Evolutionary conservation across 805 yeast genomes (phyloP), one percentile per base, ranked within the genome.

Genomic region (Ogataea saltuana): DNA sequence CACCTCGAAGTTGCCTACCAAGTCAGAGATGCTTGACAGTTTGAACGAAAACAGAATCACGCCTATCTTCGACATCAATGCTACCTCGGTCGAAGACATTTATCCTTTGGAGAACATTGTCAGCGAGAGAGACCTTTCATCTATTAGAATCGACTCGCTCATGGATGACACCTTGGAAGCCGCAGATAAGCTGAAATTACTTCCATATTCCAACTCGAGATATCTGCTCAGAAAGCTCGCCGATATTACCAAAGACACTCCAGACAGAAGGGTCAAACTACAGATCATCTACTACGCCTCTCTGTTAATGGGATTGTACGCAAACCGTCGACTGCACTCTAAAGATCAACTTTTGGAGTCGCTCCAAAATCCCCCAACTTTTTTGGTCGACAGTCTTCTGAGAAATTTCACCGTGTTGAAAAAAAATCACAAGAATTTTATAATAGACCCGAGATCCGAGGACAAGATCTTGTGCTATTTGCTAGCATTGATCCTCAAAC

Each of bases 371-470:
- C 87, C 91, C n/a, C 89, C 96, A 15, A 88, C 86, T 45, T 58
- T 71, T 3, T 70, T 91, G 19, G 67, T 89, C 5, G 90, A 85
- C 56, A 86, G 87, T 30, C 64, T 88, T 25, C 65, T 93, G 46
- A 75, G 75, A 38, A 74, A 85, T 46, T 93, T 88, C 65, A 77
- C 97, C 11, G 76, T 83, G 21, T 58, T 75, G 22, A 81, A 78
- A 63, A 69, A 85, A n/a, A 84, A 83, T 60, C 88, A 83, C 49
- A 77, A 83, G 54, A 75, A 83, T n/a, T 91, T 78, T 61, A 71
- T 77, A 49, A 78, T 93, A 48, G 97, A 93, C 59, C 97, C 98
- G 30, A 83, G 79, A 55, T 78, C 80, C 59, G 96, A 88, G 64
- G 96, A 88, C 67, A 88, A 85, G 66, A 71, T 93, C 37, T 70